phyloP scores from a whole-genome alignment of 1,284 basidiomycete genomes.

The Irpex rosettiformis region DNA sequence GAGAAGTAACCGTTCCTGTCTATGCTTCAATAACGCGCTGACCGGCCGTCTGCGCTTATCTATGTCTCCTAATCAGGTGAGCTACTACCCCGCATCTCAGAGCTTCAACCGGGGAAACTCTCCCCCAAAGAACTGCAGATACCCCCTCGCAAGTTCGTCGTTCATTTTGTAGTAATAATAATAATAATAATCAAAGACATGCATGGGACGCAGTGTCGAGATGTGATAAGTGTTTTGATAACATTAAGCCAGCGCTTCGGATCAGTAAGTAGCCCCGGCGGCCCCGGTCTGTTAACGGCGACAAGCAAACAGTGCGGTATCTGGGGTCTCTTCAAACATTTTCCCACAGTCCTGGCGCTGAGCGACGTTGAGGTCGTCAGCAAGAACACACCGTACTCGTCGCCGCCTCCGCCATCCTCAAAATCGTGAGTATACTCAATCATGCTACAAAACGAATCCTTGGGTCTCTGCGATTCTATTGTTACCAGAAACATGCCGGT shows the following conservation, averaged over 20 bases:
- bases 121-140: too few relatives aligned
- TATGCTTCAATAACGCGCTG: background rate
- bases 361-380: conserved; percentile 6
- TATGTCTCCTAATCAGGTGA: background rate
- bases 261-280: background rate
- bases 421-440: conserved; percentile 36
- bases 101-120: background rate
- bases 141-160: too few relatives aligned
- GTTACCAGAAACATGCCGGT: conserved; percentile 15
- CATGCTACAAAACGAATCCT: conserved; percentile 14
- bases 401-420: conserved; percentile 31
- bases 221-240: background rate
- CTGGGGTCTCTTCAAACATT: conserved; percentile 8
- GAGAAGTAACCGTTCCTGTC: background rate
- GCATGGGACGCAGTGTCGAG: too few relatives aligned
- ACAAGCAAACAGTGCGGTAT: background rate
- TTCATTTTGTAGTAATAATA: too few relatives aligned
- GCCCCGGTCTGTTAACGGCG: background rate
- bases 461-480: conserved; percentile 18
- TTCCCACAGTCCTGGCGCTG: conserved; percentile 3
- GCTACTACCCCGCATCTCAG: background rate
- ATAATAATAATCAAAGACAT: too few relatives aligned
- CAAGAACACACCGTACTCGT: conserved; percentile 18
- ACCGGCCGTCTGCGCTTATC: conserved; percentile 6
- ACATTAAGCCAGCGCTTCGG: background rate